These are phyloP conservation scores for Macrophomina pseudophaseolina DNA, from an alignment of 2,329 filamentous ascomycete species.

Conservation along the genomic window DNA sequence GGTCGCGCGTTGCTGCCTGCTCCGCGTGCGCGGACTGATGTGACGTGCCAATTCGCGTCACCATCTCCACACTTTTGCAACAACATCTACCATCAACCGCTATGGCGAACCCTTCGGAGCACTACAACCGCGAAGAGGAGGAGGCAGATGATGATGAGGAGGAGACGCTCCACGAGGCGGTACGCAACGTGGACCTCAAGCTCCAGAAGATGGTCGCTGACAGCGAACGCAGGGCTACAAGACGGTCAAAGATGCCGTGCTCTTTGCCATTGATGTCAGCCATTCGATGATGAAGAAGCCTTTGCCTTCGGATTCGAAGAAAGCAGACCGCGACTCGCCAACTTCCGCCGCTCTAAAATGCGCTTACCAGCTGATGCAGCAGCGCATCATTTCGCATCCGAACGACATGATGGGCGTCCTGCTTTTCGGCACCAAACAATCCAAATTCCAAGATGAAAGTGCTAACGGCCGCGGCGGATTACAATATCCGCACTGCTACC, in stretches of 20 bases:
- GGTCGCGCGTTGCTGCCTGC: constrained; percentile 17
- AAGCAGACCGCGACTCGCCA: constrained; percentile 77
- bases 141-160: constrained; percentile 24
- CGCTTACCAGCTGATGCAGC: constrained; percentile 94
- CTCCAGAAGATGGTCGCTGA: background rate
- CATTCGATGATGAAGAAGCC: constrained; percentile 79
- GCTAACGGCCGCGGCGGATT: constrained; percentile 61
- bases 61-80: constrained; percentile 2
- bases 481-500: constrained; percentile 88
- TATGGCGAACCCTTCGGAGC: constrained; percentile 21
- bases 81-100: background rate
- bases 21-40: background rate
- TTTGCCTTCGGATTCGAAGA: constrained; percentile 66
- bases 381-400: constrained; percentile 95
- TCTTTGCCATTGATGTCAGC: constrained; percentile 93
- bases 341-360: constrained; percentile 87
- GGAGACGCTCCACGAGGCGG: constrained; percentile 26
- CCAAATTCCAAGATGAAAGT: constrained; percentile 74
- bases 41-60: constrained; percentile 8
- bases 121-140: constrained; percentile 21
- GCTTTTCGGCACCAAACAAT: constrained; percentile 86
- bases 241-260: constrained; percentile 93
- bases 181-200: background rate
- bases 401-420: constrained; percentile 97
- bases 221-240: constrained; percentile 74